These are phyloP conservation scores for Rhizopogon rudus DNA, from an alignment of 768 basidiomycete genomes.

Conservation along the genomic window DNA sequence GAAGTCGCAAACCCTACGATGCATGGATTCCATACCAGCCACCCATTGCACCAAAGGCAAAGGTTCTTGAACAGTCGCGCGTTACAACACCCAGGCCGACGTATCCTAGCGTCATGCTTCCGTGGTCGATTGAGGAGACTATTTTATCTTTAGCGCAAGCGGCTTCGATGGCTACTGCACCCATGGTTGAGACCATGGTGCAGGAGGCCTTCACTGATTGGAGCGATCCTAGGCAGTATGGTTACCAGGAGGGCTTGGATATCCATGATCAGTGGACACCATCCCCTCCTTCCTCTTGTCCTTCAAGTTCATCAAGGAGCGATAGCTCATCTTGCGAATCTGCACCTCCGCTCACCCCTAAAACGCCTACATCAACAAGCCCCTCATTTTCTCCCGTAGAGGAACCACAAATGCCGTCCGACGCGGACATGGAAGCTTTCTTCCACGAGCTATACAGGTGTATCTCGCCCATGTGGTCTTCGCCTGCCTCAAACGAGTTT, in stretches of 20 bases:
- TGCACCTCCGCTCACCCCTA: background rate
- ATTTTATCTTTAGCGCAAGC: background rate
- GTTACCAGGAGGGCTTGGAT: background rate
- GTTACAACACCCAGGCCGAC: background rate
- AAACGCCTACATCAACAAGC: too few relatives aligned
- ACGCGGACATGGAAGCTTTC: background rate
- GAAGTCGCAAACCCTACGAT: background rate
- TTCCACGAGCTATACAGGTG: background rate
- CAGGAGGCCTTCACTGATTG: background rate
- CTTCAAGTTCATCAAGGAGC: background rate
- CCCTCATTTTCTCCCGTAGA: background rate
- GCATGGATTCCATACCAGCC: background rate
- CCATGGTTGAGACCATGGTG: background rate
- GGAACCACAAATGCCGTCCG: background rate
- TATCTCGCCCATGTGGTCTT: background rate
- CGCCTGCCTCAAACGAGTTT: background rate
- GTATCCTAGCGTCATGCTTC: background rate
- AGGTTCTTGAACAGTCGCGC: too few relatives aligned
- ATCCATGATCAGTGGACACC: background rate
- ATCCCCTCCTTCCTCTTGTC: background rate
- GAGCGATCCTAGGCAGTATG: background rate
- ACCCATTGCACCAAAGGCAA: background rate
- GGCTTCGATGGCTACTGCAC: too few relatives aligned
- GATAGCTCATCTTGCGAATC: background rate
- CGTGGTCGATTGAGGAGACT: background rate